Percentiles rank a stretch among this genome's conserved stretches.
Conservation (phyloP, 768 basidiomycete species). For the Mycena venus region DNA sequence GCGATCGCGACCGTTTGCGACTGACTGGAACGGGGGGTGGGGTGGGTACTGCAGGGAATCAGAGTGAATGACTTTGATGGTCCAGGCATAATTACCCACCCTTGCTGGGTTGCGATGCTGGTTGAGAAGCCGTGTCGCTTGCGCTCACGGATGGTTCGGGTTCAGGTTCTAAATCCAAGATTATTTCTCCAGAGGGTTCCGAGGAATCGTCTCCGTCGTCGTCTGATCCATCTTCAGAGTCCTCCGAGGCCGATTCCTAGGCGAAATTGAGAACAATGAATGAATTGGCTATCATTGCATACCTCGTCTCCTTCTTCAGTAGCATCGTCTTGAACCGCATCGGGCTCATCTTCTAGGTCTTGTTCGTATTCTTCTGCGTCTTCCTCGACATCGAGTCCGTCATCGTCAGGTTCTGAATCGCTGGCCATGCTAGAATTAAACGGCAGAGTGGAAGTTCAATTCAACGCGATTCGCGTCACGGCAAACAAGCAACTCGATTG, state of each 20-base stretch:
- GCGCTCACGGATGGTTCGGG: constrained; percentile 39
- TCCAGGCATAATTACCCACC: constrained; percentile 48
- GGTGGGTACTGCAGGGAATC: constrained; percentile 32
- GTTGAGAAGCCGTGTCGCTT: constrained; percentile 36
- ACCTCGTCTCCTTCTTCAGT: constrained; percentile 81
- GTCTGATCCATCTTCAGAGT: constrained; percentile 67
- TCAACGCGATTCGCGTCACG: not conserved
- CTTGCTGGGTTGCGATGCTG: constrained; percentile 49
- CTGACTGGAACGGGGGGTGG: constrained; percentile 48
- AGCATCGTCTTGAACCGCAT: constrained; percentile 65
- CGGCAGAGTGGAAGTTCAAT: not conserved
- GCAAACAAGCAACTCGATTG: not conserved
- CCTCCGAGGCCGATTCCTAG: constrained; percentile 72
- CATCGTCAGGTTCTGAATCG: constrained; percentile 75
- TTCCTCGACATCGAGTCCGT: constrained; percentile 69
- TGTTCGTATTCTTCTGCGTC: constrained; percentile 71
- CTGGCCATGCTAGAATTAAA: constrained; percentile 57
- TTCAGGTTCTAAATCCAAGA: constrained; percentile 41
- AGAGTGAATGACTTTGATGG: constrained; percentile 26
- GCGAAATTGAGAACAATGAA: constrained; percentile 3
- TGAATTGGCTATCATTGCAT: constrained; percentile 6
- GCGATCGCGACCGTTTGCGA: constrained; percentile 55
- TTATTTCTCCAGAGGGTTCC: constrained; percentile 50
- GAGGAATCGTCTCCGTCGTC: constrained; percentile 64
- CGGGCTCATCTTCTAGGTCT: constrained; percentile 57